Conservation (phyloP, 2,329 filamentous ascomycete species). For the Coniochaeta ligniaria region DNA sequence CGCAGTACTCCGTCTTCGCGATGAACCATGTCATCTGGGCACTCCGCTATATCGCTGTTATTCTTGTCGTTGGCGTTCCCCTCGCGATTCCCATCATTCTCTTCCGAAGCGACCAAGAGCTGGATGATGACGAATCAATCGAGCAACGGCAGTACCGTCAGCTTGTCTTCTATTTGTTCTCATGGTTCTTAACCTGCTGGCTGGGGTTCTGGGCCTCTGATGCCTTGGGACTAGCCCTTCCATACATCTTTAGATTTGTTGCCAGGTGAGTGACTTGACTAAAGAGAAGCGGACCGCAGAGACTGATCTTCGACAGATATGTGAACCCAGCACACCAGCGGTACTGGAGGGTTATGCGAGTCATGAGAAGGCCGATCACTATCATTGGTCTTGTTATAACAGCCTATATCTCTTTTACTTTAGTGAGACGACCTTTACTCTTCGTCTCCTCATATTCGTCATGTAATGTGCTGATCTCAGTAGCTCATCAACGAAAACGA, state of each 20-base stretch:
- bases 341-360: slow-evolving; percentile 19
- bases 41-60: slow-evolving; percentile 11
- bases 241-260: slow-evolving; percentile 18
- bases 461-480: not conserved
- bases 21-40: slow-evolving; percentile 8
- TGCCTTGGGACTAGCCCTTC: slow-evolving; percentile 11
- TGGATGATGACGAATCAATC: slow-evolving; percentile 4
- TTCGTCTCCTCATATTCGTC: too few relatives aligned
- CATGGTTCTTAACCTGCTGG: slow-evolving; percentile 15
- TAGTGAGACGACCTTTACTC: slow-evolving; percentile 6
- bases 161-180: slow-evolving; percentile 15
- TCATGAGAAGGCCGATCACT: slow-evolving; percentile 15
- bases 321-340: slow-evolving; percentile 19
- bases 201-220: slow-evolving; percentile 12
- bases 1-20: not conserved
- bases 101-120: slow-evolving; percentile 6
- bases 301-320: slow-evolving; percentile 11
- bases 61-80: slow-evolving; percentile 8
- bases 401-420: slow-evolving; percentile 10
- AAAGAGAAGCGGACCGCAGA: not conserved
- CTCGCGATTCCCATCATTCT: slow-evolving; percentile 13
- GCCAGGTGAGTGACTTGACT: slow-evolving; percentile 9
- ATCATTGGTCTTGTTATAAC: slow-evolving; percentile 11
- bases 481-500: slow-evolving; percentile 11
- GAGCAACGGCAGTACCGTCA: slow-evolving; percentile 8